Evolutionary conservation across 257 asterid species (phyloP).

Genomic region (Schizonepeta tenuifolia): DNA sequence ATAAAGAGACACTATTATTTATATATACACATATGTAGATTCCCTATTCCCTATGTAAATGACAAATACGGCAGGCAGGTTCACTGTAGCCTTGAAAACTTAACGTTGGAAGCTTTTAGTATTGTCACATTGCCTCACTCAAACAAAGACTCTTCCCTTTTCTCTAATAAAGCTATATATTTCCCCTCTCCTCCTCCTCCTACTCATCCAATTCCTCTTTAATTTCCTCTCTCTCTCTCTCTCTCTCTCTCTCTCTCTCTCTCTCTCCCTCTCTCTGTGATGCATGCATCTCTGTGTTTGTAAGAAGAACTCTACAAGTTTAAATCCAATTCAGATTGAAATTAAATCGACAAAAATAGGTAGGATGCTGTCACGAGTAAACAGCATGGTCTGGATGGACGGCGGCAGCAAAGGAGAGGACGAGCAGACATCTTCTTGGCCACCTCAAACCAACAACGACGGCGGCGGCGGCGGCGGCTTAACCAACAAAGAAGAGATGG

Average conservation of each 20-base stretch:
- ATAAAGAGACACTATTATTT: background rate
- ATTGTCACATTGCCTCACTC: constrained; percentile 38
- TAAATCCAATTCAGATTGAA: background rate
- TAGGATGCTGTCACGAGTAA: constrained; percentile 64
- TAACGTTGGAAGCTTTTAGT: constrained; percentile 39
- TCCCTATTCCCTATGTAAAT: constrained; percentile 13
- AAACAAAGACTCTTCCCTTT: constrained; percentile 32
- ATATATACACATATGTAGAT: background rate
- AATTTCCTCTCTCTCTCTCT: constrained; percentile 16
- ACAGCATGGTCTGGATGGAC: constrained; percentile 80
- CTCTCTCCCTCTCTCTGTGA: constrained; percentile 5
- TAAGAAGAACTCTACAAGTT: background rate
- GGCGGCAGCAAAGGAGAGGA: constrained; percentile 52
- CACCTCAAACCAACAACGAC: constrained; percentile 45
- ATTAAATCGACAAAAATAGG: background rate
- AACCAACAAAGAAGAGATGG: constrained; percentile 51
- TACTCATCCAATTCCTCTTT: background rate
- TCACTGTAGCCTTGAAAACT: constrained; percentile 32
- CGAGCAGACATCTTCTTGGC: constrained; percentile 59
- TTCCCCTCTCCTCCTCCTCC: constrained; percentile 42
- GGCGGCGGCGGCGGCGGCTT: constrained; percentile 26
- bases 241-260: background rate
- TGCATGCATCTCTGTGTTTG: background rate
- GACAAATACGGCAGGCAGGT: constrained; percentile 21
- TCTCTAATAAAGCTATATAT: constrained; percentile 33